Conservation (phyloP, 108 stramenopile species). For the Skeletonema costatum region DNA sequence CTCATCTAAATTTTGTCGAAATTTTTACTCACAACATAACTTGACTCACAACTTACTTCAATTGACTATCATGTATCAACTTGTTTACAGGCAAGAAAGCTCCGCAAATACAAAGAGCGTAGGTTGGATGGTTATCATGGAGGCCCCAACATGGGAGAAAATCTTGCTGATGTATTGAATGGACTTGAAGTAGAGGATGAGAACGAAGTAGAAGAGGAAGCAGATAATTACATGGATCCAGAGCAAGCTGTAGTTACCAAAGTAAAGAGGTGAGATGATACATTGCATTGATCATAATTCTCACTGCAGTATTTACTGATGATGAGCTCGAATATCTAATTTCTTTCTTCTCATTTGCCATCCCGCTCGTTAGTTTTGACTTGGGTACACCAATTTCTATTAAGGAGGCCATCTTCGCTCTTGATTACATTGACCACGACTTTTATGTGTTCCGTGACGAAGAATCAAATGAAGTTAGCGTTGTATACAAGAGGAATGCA, state of each 20-base stretch:
- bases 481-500: conserved; percentile 92
- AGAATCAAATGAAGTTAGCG: conserved; percentile 75
- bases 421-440: conserved; percentile 93
- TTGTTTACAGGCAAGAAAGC: conserved; percentile 57
- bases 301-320: conserved; percentile 3
- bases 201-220: conserved; percentile 36
- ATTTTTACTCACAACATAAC: no score
- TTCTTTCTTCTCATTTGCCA: not conserved
- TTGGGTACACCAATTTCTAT: conserved; percentile 78
- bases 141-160: conserved; percentile 78
- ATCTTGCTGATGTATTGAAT: conserved; percentile 74
- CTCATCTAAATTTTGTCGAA: no score
- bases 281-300: not conserved
- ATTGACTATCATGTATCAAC: not conserved
- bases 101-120: conserved; percentile 85
- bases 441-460: conserved; percentile 90
- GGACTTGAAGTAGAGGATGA: conserved; percentile 51
- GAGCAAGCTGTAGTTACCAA: conserved; percentile 78
- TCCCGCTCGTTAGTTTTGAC: conserved; percentile 58
- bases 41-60: no score
- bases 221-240: conserved; percentile 62
- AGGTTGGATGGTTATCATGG: conserved; percentile 81
- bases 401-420: conserved; percentile 86
- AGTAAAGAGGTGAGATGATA: conserved; percentile 57
- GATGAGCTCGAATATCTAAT: not conserved